Base-by-base conservation (phyloP, 129 eudicot genomes). In the Arctium minus region DNA sequence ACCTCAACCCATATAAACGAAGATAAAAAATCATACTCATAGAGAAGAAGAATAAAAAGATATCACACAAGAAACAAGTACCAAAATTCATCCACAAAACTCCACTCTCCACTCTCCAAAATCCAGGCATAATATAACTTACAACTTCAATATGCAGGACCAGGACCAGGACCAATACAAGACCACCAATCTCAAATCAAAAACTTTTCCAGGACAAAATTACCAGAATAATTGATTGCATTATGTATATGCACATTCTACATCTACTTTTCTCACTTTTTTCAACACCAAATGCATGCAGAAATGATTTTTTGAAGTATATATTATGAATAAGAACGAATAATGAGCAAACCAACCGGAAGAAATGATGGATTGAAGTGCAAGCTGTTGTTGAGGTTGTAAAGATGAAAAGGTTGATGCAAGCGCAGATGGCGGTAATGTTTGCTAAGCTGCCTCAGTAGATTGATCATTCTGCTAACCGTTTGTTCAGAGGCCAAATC, bases 401-500 rank as follows among this genome's bases (percentile, higher is more conserved):
- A 94, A 85, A 68, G 97, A 92, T 69, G 98, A 92, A 87, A 91
- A 89, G 27, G 94, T 90, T 78, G 98, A 94, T 30, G 94, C 98
- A 75, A 94, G 80, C 1, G 93, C 87, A 2, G 91, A 79, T 29
- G 97, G 94, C 22, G 98, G 98, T 81, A 94, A 85, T 29, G 97
- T 94, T 84, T 92, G 97, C 71, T 94, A 70, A 94, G 97, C 88
- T 90, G 98, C 95, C 91, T 94, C 85, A 94, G 83, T 60, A 94
- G 85, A 79, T 83, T 92, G 6, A 94, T 83, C 96, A 94, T 94
- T 64, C 98, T 87, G 79, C 91, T 67, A 10, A 88, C 92, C 0
- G 98, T 94, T 81, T 91, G 92, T 81, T 94, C 98, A n/a, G 97
- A 89, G 33, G 94, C 98, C 81, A 94, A 87, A 83, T 94, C 97